Percentiles rank a stretch among this genome's conserved stretches.
Evolutionary conservation across 1,284 basidiomycete genomes (phyloP).

Genomic region (Cryptococcus jaspeensis): DNA sequence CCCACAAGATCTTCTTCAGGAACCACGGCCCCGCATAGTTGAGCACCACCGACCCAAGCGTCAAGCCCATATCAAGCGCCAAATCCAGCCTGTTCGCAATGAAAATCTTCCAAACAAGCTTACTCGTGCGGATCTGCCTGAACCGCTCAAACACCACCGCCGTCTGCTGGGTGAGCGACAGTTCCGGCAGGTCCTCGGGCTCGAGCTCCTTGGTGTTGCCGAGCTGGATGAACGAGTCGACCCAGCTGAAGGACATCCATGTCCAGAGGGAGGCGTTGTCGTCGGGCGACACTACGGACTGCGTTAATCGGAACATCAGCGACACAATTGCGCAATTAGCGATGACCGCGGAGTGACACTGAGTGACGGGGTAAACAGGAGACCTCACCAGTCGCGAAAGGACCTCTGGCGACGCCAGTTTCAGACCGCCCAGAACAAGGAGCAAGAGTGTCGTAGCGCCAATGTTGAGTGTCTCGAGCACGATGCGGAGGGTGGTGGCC

Average conservation of each 20-base stretch:
- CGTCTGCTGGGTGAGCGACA: conserved; percentile 68
- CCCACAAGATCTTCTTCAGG: conserved; percentile 52
- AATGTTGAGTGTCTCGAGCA: conserved; percentile 31
- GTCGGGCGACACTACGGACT: conserved; percentile 53
- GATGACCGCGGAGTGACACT: background rate
- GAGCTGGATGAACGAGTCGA: conserved; percentile 64
- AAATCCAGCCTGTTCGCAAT: conserved; percentile 71
- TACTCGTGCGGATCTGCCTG: conserved; percentile 38
- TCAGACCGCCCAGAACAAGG: conserved; percentile 27
- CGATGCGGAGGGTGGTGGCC: conserved; percentile 25
- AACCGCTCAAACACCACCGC: conserved; percentile 65
- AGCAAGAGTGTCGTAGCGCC: conserved; percentile 24
- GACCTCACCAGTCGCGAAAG: conserved; percentile 33
- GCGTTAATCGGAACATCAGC: background rate
- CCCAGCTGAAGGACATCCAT: conserved; percentile 75
- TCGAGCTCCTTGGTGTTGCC: conserved; percentile 64
- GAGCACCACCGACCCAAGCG: conserved; percentile 63
- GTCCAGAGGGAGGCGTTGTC: conserved; percentile 71
- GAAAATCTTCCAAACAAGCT: conserved; percentile 64
- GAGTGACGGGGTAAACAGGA: background rate
- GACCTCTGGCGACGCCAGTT: conserved; percentile 34
- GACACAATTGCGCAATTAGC: background rate
- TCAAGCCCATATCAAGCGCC: conserved; percentile 65
- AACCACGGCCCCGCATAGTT: conserved; percentile 59
- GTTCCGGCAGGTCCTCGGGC: conserved; percentile 67